phyloP scores from a whole-genome alignment of 2,329 filamentous ascomycete genomes.

The Fusarium oxysporum region DNA sequence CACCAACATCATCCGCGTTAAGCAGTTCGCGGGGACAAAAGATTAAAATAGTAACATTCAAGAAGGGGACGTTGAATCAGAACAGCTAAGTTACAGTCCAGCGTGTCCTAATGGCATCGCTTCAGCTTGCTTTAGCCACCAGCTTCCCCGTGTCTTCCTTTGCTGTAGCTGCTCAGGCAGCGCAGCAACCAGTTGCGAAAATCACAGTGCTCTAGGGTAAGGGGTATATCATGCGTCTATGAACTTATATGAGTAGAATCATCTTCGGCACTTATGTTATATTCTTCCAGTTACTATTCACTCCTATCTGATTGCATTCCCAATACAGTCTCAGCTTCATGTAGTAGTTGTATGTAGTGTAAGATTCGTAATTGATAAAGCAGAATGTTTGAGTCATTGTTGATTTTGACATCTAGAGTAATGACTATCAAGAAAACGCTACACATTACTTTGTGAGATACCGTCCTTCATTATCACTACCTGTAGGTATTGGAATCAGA shows the following conservation, averaged over 20 bases:
- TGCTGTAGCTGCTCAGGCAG: not conserved
- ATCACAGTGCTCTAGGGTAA: not conserved
- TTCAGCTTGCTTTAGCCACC: not conserved
- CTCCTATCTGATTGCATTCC: not conserved
- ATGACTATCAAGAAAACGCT: not conserved
- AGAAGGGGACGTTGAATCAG: not conserved
- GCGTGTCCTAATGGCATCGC: not conserved
- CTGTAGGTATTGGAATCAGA: not conserved
- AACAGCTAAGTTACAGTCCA: not conserved
- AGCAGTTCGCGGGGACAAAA: not conserved
- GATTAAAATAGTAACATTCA: slow-evolving; percentile 10
- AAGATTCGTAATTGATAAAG: not conserved
- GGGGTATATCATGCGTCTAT: not conserved
- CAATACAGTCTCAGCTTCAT: too few relatives aligned
- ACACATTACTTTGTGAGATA: too few relatives aligned
- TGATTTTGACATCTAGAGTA: not conserved
- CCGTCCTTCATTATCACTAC: not conserved
- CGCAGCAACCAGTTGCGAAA: not conserved
- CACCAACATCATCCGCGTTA: not conserved
- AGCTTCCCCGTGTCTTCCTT: not conserved
- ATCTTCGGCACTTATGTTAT: not conserved
- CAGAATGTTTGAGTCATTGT: not conserved
- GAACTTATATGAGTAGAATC: not conserved
- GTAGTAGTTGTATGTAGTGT: too few relatives aligned
- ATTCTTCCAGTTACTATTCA: not conserved